Conservation (phyloP, 1,284 basidiomycete genomes). For the Trichosporon sp. region DNA sequence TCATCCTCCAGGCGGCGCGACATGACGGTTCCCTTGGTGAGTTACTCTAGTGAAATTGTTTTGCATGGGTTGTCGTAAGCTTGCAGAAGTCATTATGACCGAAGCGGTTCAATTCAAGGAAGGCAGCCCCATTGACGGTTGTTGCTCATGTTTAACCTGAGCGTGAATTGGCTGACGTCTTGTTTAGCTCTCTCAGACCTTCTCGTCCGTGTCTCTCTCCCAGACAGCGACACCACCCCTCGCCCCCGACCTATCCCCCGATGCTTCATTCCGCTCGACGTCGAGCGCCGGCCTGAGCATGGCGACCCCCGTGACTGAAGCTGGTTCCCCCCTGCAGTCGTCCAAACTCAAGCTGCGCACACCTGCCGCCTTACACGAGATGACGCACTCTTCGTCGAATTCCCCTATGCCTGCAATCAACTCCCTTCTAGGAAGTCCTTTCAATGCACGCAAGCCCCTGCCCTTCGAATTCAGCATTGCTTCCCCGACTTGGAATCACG, state of each 20-base stretch:
- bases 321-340: constrained; percentile 27
- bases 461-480: constrained; percentile 19
- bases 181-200: constrained; percentile 44
- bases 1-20: constrained; percentile 38
- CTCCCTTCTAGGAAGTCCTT: constrained; percentile 50
- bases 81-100: neutral
- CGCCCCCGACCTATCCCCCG: constrained; percentile 21
- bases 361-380: constrained; percentile 26
- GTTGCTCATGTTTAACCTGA: neutral
- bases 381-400: constrained; percentile 40
- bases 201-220: constrained; percentile 48
- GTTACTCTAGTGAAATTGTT: constrained; percentile 24
- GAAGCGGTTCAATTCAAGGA: neutral
- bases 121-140: neutral
- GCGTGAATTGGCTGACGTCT: constrained; percentile 20
- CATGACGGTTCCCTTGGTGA: constrained; percentile 50
- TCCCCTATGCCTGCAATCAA: constrained; percentile 41
- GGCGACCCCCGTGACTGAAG: constrained; percentile 21
- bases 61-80: constrained; percentile 15
- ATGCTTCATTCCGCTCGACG: constrained; percentile 24
- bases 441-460: constrained; percentile 29
- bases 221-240: constrained; percentile 35
- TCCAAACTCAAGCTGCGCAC: constrained; percentile 23
- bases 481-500: constrained; percentile 16
- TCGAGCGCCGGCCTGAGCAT: constrained; percentile 27